Conservation (phyloP, 2,329 filamentous ascomycete species). For the Microdochium nivale region DNA sequence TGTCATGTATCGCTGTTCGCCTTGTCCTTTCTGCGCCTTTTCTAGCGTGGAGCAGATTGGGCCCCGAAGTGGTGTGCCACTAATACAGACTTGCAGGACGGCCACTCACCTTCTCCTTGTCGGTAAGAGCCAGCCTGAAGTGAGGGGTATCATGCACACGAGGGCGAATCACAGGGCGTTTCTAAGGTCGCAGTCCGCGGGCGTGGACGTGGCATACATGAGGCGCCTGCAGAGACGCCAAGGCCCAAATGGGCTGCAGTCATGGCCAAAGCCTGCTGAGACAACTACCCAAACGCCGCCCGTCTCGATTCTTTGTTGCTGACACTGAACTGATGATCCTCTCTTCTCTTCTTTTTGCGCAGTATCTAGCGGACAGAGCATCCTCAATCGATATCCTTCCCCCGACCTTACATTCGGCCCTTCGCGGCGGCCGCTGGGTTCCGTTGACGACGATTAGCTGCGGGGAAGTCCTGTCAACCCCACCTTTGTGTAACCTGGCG, state of each 20-base stretch:
- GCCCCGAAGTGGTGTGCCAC: neutral
- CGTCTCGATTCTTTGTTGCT: neutral
- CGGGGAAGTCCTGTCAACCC: neutral
- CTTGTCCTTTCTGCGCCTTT: neutral
- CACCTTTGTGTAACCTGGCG: neutral
- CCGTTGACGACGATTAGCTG: neutral
- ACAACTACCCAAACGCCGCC: neutral
- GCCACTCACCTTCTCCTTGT: neutral
- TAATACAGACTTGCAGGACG: neutral
- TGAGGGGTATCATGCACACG: neutral
- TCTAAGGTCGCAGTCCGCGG: neutral
- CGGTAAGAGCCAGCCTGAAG: neutral
- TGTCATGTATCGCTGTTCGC: neutral
- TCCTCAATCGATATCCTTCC: neutral
- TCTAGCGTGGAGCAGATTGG: neutral
- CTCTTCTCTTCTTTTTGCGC: neutral
- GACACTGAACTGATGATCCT: neutral
- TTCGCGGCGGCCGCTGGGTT: neutral
- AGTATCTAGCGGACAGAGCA: neutral
- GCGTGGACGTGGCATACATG: neutral
- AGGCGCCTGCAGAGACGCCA: neutral
- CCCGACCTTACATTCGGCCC: neutral
- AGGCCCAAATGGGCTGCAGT: neutral
- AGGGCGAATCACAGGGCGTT: neutral
- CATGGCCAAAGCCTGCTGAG: neutral